phyloP scores from a whole-genome alignment of 306 rosid species.

The Inga leiocalycina region DNA sequence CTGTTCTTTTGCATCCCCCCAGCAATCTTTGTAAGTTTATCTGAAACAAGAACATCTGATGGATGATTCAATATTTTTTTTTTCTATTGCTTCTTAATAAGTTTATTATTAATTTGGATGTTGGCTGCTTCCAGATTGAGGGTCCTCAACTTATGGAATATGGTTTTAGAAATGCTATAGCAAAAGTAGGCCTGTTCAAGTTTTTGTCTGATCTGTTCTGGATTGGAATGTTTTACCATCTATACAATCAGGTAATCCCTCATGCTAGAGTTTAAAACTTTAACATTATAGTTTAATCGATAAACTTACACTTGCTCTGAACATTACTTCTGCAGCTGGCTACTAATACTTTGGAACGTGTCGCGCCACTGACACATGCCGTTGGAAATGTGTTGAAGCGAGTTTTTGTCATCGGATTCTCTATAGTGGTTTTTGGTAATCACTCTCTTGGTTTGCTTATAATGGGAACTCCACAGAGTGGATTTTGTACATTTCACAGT shows the following conservation, averaged over 20 bases:
- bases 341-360: constrained; percentile 75
- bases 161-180: constrained; percentile 71
- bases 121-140: constrained; percentile 62
- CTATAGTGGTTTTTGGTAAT: constrained; percentile 76
- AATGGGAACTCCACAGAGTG: background rate
- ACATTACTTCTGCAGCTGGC: constrained; percentile 57
- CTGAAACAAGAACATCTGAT: background rate
- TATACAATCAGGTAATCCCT: constrained; percentile 68
- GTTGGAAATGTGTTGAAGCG: constrained; percentile 85
- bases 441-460: constrained; percentile 2
- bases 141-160: constrained; percentile 69
- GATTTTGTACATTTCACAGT: background rate
- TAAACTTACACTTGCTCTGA: background rate
- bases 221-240: constrained; percentile 79
- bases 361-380: constrained; percentile 80
- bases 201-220: constrained; percentile 74
- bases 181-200: constrained; percentile 66
- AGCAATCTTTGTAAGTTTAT: constrained; percentile 57
- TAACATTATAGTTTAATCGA: background rate
- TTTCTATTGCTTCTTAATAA: background rate
- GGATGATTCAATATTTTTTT: background rate
- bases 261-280: background rate
- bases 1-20: constrained; percentile 75
- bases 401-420: constrained; percentile 81
- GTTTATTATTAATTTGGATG: constrained; percentile 2